Conservation (phyloP, 768 basidiomycete genomes). For the Lactarius trivialis region DNA sequence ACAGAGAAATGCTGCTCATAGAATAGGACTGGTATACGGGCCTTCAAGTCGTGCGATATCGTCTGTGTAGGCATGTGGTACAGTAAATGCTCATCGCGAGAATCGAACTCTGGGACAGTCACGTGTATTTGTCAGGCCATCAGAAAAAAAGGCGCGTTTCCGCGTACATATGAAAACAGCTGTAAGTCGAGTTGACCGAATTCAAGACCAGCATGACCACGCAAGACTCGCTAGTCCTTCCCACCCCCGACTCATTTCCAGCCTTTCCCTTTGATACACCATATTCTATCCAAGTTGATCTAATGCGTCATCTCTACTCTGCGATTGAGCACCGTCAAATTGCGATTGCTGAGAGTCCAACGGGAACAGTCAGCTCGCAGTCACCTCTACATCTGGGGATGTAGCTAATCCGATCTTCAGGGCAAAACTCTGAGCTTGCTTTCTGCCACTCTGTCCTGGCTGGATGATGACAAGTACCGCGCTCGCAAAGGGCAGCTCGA, state of each 20-base stretch:
- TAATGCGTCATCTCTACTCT: conserved; percentile 84
- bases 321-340: conserved; percentile 71
- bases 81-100: too few species aligned
- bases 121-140: too few species aligned
- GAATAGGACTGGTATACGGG: too few species aligned
- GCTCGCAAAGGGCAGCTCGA: conserved; percentile 60
- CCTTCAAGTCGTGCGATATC: too few species aligned
- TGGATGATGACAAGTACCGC: conserved; percentile 61
- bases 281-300: conserved; percentile 75
- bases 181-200: neutral
- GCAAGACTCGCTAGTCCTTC: conserved; percentile 32
- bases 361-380: conserved; percentile 61
- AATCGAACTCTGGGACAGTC: too few species aligned
- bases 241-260: conserved; percentile 62
- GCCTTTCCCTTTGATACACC: conserved; percentile 82
- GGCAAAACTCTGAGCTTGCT: conserved; percentile 84
- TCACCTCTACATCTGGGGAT: neutral
- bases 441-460: conserved; percentile 70
- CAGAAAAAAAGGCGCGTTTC: too few species aligned
- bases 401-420: conserved; percentile 33
- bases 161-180: too few species aligned
- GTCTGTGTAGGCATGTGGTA: too few species aligned
- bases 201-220: neutral
- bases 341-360: conserved; percentile 83
- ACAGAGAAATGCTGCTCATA: too few species aligned